These are phyloP conservation scores for Penicillium sp. DNA, from an alignment of 2,329 filamentous ascomycete genomes.

Conservation along the genomic window DNA sequence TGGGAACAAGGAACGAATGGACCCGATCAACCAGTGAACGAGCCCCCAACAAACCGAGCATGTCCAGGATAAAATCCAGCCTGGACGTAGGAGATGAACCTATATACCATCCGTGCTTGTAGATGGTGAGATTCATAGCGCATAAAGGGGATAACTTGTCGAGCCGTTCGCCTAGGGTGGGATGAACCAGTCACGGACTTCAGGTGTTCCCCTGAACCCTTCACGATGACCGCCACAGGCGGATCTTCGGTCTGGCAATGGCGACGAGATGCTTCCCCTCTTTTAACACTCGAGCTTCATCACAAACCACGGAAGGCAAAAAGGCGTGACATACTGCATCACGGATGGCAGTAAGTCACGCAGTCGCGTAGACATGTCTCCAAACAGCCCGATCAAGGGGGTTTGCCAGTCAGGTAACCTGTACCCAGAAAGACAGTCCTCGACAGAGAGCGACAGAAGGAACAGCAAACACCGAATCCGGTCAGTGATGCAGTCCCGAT, in stretches of 20 bases:
- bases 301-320: constrained; percentile 9
- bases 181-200: constrained; percentile 32
- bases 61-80: constrained; percentile 41
- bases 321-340: constrained; percentile 27
- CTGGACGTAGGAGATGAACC: constrained; percentile 53
- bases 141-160: background rate
- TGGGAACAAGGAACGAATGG: constrained; percentile 14
- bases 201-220: constrained; percentile 15
- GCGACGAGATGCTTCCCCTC: constrained; percentile 1
- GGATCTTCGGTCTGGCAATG: constrained; percentile 11
- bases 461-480: constrained; percentile 16
- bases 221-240: constrained; percentile 27
- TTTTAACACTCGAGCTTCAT: constrained; percentile 1
- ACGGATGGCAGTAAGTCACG: constrained; percentile 29
- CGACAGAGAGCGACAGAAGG: constrained; percentile 15
- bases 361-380: constrained; percentile 19
- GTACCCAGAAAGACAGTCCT: constrained; percentile 38
- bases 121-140: background rate
- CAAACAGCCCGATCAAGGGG: constrained; percentile 15
- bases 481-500: constrained; percentile 12
- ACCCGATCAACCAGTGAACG: constrained; percentile 28
- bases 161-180: constrained; percentile 5
- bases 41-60: constrained; percentile 24
- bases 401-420: constrained; percentile 36
- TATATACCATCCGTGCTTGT: constrained; percentile 29